These are phyloP conservation scores for Passiflora organensis DNA, from an alignment of 345 rosid genomes.

Conservation along the genomic window DNA sequence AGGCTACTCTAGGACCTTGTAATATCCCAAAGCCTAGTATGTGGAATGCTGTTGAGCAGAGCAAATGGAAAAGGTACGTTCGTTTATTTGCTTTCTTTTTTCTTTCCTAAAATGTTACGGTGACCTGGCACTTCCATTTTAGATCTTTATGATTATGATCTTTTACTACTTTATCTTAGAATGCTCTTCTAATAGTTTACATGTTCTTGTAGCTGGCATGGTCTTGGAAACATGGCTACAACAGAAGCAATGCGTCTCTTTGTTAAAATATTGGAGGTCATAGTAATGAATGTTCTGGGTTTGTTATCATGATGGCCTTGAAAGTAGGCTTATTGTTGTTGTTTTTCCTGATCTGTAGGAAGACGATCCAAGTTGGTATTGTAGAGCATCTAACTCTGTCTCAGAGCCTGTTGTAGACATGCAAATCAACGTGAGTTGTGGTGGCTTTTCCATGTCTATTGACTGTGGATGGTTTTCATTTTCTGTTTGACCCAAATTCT, in stretches of 20 bases:
- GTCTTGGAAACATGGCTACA: conserved; percentile 84
- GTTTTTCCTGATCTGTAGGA: conserved; percentile 47
- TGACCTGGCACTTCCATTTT: no score
- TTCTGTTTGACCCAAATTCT: no score
- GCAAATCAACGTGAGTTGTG: conserved; percentile 56
- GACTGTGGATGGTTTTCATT: background rate
- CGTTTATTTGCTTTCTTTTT: background rate
- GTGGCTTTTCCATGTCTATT: background rate
- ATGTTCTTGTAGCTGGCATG: conserved; percentile 75
- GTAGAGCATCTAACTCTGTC: conserved; percentile 70
- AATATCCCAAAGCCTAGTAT: conserved; percentile 78
- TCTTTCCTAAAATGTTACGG: no score
- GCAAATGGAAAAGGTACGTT: conserved; percentile 94
- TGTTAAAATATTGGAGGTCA: conserved; percentile 96
- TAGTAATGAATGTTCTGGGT: conserved; percentile 15
- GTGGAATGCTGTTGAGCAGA: conserved; percentile 92
- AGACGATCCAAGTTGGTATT: conserved; percentile 98
- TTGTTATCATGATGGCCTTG: conserved; percentile 1
- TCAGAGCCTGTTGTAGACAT: conserved; percentile 64
- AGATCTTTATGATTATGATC: background rate
- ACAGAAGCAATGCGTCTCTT: conserved; percentile 99
- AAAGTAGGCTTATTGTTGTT: conserved; percentile 10
- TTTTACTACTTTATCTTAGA: no score
- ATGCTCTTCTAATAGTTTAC: conserved; percentile 1
- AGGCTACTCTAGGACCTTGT: conserved; percentile 95